Conservation (phyloP, 345 rosid species). For the Nephelium lappaceum region DNA sequence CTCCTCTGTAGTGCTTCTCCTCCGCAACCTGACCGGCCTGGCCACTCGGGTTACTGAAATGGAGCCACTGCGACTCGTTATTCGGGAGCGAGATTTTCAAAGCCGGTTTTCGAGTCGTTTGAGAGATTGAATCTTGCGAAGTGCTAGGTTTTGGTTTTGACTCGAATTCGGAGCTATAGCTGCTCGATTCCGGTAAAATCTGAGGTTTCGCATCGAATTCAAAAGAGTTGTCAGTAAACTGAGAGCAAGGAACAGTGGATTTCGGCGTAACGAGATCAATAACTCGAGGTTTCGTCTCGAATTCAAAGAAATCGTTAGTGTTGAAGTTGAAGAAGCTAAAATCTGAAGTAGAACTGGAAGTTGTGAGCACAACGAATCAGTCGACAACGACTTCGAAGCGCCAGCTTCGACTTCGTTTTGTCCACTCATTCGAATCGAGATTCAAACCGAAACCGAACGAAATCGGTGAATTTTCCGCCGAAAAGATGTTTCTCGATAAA, state of each 20-base stretch:
- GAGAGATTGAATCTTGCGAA: constrained; percentile 20
- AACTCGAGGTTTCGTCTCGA: constrained; percentile 49
- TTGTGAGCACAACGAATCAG: constrained; percentile 16
- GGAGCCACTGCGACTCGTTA: constrained; percentile 48
- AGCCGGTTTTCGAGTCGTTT: constrained; percentile 45
- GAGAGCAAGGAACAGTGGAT: constrained; percentile 12
- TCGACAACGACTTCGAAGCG: constrained; percentile 16
- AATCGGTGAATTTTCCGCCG: constrained; percentile 55
- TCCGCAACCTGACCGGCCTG: constrained; percentile 14
- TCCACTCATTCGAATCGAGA: constrained; percentile 21
- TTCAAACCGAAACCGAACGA: not conserved
- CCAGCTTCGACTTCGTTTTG: constrained; percentile 13
- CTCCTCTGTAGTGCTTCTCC: constrained; percentile 83
- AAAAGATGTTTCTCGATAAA: constrained; percentile 59
- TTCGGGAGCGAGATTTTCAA: constrained; percentile 55
- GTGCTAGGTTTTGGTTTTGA: constrained; percentile 23
- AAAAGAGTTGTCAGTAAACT: constrained; percentile 10
- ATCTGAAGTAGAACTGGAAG: constrained; percentile 31
- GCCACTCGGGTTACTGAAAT: constrained; percentile 30
- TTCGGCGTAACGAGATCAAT: constrained; percentile 37
- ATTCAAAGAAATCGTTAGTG: constrained; percentile 29
- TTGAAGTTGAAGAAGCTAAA: constrained; percentile 21
- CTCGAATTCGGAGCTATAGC: constrained; percentile 20
- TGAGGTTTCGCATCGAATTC: constrained; percentile 7
- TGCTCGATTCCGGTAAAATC: not conserved